Evolutionary conservation across 768 basidiomycete species (phyloP), one percentile per base, ranked within the genome.

Genomic region (Lactifluus pinguis): DNA sequence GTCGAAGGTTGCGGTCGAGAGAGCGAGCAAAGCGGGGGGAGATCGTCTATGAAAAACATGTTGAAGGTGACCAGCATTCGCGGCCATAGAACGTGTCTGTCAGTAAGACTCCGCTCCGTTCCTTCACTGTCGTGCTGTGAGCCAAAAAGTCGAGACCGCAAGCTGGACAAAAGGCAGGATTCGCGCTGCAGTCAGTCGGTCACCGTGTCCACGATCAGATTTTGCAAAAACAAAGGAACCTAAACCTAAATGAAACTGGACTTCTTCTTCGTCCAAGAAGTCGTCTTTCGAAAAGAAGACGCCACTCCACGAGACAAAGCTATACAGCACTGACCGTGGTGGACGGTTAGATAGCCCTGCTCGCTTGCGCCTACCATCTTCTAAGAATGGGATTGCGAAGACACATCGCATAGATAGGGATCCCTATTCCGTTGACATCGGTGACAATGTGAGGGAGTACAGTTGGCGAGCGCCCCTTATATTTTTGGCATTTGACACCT

Each of bases 1-100:
- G 56, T 57, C 32, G 32, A 44, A 58, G 25, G 51, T 36, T 49
- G 30, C 39, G 51, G 45, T 30, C 15, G 14, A 21, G 47, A 21
- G 47, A 49, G 41, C 48, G 41, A n/a, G 9, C 45, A 49, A 53
- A 53, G 52, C 56, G 57, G 57, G 32, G n/a, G 47, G 29, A 53
- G 52, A 58, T 58, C 61, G 61, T 62, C 47, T 58, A 57, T 53
- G 39, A 62, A 53, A 61, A 55, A 57, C 30, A 48, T 44, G 55
- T 48, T 52, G 39, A 56, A 53, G 21, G 32, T 9, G 56, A 53
- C 19, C 56, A 48, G 30, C 51, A 44, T 38, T 32, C 21, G 44
- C 39, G 52, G 51, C 34, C 55, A 52, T 52, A 32, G 29, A 52
- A 47, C 49, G 55, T 57, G 41, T 41, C 52, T 14, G 41, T 41